Conservation (phyloP, 2,329 filamentous ascomycete species). For the Zymoseptoria crescenta region DNA sequence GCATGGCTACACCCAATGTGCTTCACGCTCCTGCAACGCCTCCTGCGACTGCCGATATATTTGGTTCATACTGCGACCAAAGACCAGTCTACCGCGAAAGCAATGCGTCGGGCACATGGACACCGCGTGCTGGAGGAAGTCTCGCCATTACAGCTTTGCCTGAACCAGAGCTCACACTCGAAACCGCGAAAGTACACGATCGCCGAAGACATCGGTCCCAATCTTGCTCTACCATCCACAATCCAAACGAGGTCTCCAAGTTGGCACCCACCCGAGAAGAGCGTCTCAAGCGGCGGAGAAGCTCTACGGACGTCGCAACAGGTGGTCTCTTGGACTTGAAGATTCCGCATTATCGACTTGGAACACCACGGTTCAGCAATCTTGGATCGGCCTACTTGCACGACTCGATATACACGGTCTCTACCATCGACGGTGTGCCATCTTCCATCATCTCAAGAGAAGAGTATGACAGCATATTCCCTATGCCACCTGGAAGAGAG, state of each 20-base stretch:
- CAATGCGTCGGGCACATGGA: constrained; percentile 20
- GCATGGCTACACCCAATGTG: constrained; percentile 15
- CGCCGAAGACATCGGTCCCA: constrained; percentile 48
- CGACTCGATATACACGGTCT: constrained; percentile 66
- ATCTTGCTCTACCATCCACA: constrained; percentile 61
- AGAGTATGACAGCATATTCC: constrained; percentile 36
- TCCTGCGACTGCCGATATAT: constrained; percentile 20
- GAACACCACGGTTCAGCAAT: constrained; percentile 70
- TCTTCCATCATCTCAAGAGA: constrained; percentile 51
- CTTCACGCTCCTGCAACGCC: constrained; percentile 23
- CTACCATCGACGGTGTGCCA: constrained; percentile 60
- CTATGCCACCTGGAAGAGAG: constrained; percentile 30
- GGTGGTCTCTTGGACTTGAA: constrained; percentile 23
- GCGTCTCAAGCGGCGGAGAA: constrained; percentile 18
- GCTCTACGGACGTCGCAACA: constrained; percentile 20
- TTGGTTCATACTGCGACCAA: constrained; percentile 8
- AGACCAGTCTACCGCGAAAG: constrained; percentile 14
- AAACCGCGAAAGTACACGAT: constrained; percentile 16
- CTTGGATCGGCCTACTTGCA: constrained; percentile 69
- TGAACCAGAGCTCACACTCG: constrained; percentile 17
- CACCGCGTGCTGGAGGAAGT: constrained; percentile 14
- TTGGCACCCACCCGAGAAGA: constrained; percentile 19
- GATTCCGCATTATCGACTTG: constrained; percentile 78
- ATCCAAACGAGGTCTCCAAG: constrained; percentile 20
- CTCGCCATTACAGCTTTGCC: constrained; percentile 5